Conservation (phyloP, 2,329 filamentous ascomycete species). For the Penicillium sclerotigenum region DNA sequence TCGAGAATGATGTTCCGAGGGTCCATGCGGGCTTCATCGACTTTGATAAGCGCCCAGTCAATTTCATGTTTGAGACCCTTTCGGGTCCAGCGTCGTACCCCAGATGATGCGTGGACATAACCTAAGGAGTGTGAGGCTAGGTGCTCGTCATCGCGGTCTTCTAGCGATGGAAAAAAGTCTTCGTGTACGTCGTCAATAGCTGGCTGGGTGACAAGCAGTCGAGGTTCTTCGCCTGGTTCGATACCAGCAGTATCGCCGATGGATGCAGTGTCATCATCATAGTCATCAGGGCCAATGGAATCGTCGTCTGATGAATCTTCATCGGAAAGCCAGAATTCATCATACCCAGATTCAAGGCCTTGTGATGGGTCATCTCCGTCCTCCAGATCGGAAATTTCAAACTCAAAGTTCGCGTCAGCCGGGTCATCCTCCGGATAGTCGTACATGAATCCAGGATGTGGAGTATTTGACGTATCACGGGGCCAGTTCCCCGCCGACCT, state of each 20-base stretch:
- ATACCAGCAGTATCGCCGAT: conserved; percentile 76
- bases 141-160: conserved; percentile 76
- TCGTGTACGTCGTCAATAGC: conserved; percentile 82
- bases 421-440: conserved; percentile 40
- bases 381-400: conserved; percentile 56
- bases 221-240: conserved; percentile 69
- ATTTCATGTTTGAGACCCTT: conserved; percentile 81
- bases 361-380: conserved; percentile 44
- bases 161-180: conserved; percentile 75
- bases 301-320: conserved; percentile 55
- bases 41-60: conserved; percentile 89
- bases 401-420: conserved; percentile 40
- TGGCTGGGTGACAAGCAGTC: conserved; percentile 83
- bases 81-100: conserved; percentile 71
- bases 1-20: conserved; percentile 64
- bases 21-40: conserved; percentile 68
- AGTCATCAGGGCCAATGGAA: conserved; percentile 46
- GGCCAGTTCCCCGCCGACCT: conserved; percentile 48
- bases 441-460: conserved; percentile 35
- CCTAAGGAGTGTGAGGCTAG: conserved; percentile 77
- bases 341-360: conserved; percentile 37
- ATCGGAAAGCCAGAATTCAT: conserved; percentile 47
- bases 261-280: conserved; percentile 56
- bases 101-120: conserved; percentile 83
- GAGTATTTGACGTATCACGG: conserved; percentile 18